phyloP scores from a whole-genome alignment of 352 stramenopile genomes.

The Phytophthora fragariae region DNA sequence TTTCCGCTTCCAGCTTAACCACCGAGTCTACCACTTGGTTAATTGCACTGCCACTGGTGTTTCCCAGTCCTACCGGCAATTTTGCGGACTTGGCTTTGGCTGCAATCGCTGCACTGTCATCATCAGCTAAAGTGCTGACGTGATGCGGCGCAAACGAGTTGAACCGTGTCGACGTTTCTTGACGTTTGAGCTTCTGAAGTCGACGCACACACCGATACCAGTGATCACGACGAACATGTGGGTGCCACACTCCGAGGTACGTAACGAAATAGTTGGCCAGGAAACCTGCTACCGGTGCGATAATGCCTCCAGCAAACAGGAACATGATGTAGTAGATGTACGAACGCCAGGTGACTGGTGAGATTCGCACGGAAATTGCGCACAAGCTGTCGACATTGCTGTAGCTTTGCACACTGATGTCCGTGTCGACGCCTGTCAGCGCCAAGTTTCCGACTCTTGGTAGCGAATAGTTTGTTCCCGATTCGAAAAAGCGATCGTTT shows the following conservation, averaged over 20 bases:
- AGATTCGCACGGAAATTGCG: conserved; percentile 64
- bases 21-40: conserved; percentile 47
- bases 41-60: conserved; percentile 21
- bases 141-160: conserved; percentile 82
- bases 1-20: conserved; percentile 42
- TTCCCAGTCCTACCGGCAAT: conserved; percentile 22
- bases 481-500: conserved; percentile 62
- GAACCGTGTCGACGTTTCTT: conserved; percentile 76
- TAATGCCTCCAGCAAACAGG: conserved; percentile 76
- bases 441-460: conserved; percentile 55
- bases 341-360: conserved; percentile 61
- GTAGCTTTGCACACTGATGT: conserved; percentile 58
- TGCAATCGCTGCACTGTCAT: conserved; percentile 36
- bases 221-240: conserved; percentile 83
- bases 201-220: conserved; percentile 82
- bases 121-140: conserved; percentile 51
- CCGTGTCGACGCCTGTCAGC: conserved; percentile 53
- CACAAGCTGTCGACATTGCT: conserved; percentile 62
- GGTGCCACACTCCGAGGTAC: conserved; percentile 83
- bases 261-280: conserved; percentile 82
- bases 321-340: conserved; percentile 75
- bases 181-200: conserved; percentile 81
- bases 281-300: conserved; percentile 71
- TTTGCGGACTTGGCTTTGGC: conserved; percentile 41
- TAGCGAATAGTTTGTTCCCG: conserved; percentile 40